Percentiles rank a stretch among this genome's conserved stretches.
Conservation (phyloP, 2,329 filamentous ascomycete species). For the Sarocladiaceae sp. region DNA sequence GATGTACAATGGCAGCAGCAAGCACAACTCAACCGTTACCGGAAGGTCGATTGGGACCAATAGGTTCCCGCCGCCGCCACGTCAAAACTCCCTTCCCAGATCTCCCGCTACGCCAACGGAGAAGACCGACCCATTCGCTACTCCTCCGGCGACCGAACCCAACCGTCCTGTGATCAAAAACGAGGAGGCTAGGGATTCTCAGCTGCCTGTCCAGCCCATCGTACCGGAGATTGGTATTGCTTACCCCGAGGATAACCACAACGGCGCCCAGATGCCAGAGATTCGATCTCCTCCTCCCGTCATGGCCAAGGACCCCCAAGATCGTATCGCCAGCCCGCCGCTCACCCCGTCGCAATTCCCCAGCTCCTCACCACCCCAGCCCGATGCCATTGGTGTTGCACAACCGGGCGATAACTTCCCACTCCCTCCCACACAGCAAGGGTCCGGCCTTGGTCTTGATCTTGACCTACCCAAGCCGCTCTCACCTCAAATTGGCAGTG, state of each 20-base stretch:
- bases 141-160: slow-evolving; percentile 25
- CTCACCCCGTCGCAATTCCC: slow-evolving; percentile 13
- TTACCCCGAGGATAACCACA: slow-evolving; percentile 15
- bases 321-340: slow-evolving; percentile 18
- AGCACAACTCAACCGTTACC: slow-evolving; percentile 23
- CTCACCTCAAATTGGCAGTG: slow-evolving; percentile 18
- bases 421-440: slow-evolving; percentile 20
- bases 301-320: slow-evolving; percentile 21
- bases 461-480: slow-evolving; percentile 25
- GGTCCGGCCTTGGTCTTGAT: slow-evolving; percentile 27
- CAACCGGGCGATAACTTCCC: slow-evolving; percentile 18
- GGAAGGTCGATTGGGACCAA: slow-evolving; percentile 19
- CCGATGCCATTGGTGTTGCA: slow-evolving; percentile 14
- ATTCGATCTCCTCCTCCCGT: slow-evolving; percentile 24
- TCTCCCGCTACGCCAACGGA: slow-evolving; percentile 29
- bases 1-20: slow-evolving; percentile 22
- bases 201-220: slow-evolving; percentile 26
- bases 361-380: background rate
- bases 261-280: slow-evolving; percentile 20
- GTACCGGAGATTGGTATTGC: slow-evolving; percentile 33
- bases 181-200: slow-evolving; percentile 19
- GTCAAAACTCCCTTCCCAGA: slow-evolving; percentile 38
- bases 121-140: slow-evolving; percentile 28
- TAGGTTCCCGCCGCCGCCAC: slow-evolving; percentile 21
- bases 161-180: slow-evolving; percentile 10